A percentile compares a stretch with the other conserved stretches of the same genome.
These are phyloP conservation scores for Limtongozyma cylindracea DNA, from an alignment of 805 yeast genomes.

Conservation along the genomic window DNA sequence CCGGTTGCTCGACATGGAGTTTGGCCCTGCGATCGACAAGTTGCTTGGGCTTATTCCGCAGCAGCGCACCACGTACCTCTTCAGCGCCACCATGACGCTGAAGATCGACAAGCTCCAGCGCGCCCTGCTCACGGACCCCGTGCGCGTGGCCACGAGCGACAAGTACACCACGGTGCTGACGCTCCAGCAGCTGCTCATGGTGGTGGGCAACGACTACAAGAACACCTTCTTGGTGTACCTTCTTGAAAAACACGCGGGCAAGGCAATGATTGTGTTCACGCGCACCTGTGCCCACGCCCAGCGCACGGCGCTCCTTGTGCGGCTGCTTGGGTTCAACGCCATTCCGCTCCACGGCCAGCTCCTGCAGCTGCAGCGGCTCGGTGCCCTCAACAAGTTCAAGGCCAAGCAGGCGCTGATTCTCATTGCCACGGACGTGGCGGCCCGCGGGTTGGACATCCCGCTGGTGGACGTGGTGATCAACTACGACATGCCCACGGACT, in stretches of 20 bases:
- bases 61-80: conserved; percentile 62
- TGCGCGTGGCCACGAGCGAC: conserved; percentile 69
- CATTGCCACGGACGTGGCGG: conserved; percentile 76
- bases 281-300: conserved; percentile 93
- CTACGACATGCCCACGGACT: conserved; percentile 64
- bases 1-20: conserved; percentile 83
- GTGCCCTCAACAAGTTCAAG: conserved; percentile 59
- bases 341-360: conserved; percentile 89
- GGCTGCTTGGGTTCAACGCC: conserved; percentile 66
- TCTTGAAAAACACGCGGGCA: conserved; percentile 63
- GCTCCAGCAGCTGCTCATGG: conserved; percentile 68
- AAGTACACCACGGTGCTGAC: conserved; percentile 88
- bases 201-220: conserved; percentile 80
- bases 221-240: conserved; percentile 70
- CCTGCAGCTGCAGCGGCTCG: conserved; percentile 63
- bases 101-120: conserved; percentile 88
- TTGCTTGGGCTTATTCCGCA: conserved; percentile 66
- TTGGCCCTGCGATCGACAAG: conserved; percentile 82
- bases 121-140: conserved; percentile 76
- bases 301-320: conserved; percentile 58
- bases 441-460: conserved; percentile 73
- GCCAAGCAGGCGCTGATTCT: conserved; percentile 42
- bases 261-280: conserved; percentile 72
- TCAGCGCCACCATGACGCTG: conserved; percentile 93
- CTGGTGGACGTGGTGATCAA: conserved; percentile 54